Evolutionary conservation across 257 asterid genomes (phyloP), one percentile per base, ranked within the genome.

Genomic region (Forsythia suspensa): DNA sequence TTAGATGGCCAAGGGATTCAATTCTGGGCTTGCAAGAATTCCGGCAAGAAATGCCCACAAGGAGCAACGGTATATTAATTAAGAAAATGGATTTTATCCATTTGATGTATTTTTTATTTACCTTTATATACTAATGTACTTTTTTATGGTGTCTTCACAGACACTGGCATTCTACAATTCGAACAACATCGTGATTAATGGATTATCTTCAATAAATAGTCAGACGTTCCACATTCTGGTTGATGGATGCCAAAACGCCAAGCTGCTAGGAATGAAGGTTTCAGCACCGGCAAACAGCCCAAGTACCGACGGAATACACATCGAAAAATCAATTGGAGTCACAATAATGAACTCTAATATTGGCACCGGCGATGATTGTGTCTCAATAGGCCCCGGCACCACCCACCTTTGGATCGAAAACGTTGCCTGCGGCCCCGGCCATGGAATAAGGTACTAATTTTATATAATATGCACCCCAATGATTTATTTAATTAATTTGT

Each of bases 351-450:
- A 77, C 81, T 83, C 93, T 0, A 71, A 34, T 4, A 83, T 91
- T 6, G 82, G 88, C 77, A 91, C 93, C 1, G 95, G 97, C 0
- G 94, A 91, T 48, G 97, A 91, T 52, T 91, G 97, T 57, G 70
- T 91, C 70, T 91, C 96, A 0, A 74, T 91, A 8, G 96, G 96
- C 36, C 92, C 96, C 1, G 94, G 94, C 16, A 36, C 82, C 80
- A 75, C 91, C 21, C 76, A 88, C 76, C 40, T 91, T 81, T 91
- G 88, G 91, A 86, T 91, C 39, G 88, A 91, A 66, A 81, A 75
- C 41, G 70, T 91, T 15, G 72, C 84, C 1, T 91, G 94, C 20
- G 94, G 96, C 52, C 94, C 96, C 1, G 96, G 96, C 46, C 96
- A 91, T 37, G 96, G 96, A 12, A 80, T 91, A 57, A 91, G 96